phyloP scores from a whole-genome alignment of 495 filamentous ascomycete species.

The Tuber indicum region DNA sequence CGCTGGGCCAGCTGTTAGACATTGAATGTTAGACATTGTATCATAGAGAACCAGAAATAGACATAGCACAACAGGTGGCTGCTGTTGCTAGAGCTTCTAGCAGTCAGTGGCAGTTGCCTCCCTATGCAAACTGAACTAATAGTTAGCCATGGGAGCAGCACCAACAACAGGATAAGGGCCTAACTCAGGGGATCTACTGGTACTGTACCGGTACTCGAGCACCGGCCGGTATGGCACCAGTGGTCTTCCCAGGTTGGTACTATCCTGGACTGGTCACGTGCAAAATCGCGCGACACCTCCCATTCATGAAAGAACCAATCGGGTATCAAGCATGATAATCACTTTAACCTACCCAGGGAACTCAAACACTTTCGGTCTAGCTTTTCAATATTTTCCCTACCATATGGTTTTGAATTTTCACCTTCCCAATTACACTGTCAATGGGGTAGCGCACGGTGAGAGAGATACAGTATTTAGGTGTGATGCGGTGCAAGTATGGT shows the following conservation, averaged over 20 bases:
- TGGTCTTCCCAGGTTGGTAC: not conserved
- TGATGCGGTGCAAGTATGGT: not conserved
- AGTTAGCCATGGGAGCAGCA: not conserved
- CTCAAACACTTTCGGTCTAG: not conserved
- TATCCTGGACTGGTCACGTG: not conserved
- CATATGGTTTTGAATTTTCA: not conserved
- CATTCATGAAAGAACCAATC: not conserved
- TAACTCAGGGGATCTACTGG: not conserved
- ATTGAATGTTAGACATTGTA: not conserved
- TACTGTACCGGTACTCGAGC: too few relatives aligned
- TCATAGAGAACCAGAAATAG: not conserved
- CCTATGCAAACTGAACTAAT: not conserved
- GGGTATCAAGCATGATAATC: not conserved
- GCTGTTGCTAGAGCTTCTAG: not conserved
- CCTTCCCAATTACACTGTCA: not conserved
- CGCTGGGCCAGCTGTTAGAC: not conserved
- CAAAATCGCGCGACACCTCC: not conserved
- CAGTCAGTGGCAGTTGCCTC: not conserved
- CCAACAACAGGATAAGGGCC: not conserved
- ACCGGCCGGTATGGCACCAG: too few relatives aligned
- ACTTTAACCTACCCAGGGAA: not conserved
- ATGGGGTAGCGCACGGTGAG: not conserved
- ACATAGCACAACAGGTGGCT: not conserved
- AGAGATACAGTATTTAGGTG: not conserved
- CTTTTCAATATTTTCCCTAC: not conserved